Base-by-base conservation (phyloP, 495 filamentous ascomycete species). In the Eremomyces bilateralis region DNA sequence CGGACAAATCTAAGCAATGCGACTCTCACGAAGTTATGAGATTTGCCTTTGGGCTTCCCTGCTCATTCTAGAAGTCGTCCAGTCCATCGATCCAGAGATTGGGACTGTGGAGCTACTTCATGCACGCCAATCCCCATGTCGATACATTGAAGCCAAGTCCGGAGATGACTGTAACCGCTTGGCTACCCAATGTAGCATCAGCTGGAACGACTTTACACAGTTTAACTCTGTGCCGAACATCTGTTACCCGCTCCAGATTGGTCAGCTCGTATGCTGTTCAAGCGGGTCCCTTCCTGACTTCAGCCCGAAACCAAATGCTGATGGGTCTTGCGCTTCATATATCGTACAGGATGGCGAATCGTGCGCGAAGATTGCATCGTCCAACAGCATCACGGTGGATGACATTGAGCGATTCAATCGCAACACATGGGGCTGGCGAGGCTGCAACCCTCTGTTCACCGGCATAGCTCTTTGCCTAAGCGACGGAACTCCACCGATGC, bases 391-490 rank as follows among this genome's bases (percentile, higher is more conserved):
- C 2, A 52, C 54, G 5, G 36, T 36, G 5, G 46, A 37, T 3
- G 36, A 60, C 0, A 36, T 67, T 4, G 49, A 58, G 4, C 25
- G 17, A 0, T 58, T 39, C 34, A 67, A 67, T 48, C 51, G 51
- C 16, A 39, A 54, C 1, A 64, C 59, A 8, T 68, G 62, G 62
- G 63, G 52, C 21, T 68, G 62, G 61, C 42, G 31, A 13, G 60
- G 58, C 24, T 70, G 65, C 42, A 34, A 38, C 4, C 20, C 29
- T 6, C 38, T 68, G 1, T 28, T 41, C 28, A 16, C 20, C 0
- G 42, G 37, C 3, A 29, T 37, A 5, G 32, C 33, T 8, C 65
- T 71, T 13, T 68, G 66, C 40, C 27, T 71, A 2, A 66, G 62
- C 42, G 37, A 42, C 1, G 66, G 66, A 3, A 18, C 27, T 0